A percentile compares a stretch with the other conserved stretches of the same genome.
These are phyloP conservation scores for Paraphaeosphaeria sporulosa DNA, from an alignment of 2,329 filamentous ascomycete genomes.

Conservation along the genomic window DNA sequence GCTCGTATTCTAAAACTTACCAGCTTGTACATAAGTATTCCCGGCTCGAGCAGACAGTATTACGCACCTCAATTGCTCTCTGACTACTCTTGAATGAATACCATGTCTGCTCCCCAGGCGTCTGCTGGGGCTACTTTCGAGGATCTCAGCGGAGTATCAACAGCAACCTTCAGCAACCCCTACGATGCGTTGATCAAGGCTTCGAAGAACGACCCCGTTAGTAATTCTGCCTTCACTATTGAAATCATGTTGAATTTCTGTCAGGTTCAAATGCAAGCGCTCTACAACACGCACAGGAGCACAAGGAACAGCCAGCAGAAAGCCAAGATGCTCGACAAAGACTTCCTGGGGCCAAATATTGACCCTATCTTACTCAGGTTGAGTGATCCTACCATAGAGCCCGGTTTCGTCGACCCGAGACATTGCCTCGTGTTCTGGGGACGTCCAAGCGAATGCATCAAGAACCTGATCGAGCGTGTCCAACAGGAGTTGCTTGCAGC, in stretches of 20 bases:
- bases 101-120: constrained; percentile 25
- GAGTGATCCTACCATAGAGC: constrained; percentile 68
- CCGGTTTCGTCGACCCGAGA: constrained; percentile 75
- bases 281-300: constrained; percentile 77
- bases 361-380: constrained; percentile 79
- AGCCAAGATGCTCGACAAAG: constrained; percentile 71
- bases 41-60: not conserved
- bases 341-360: constrained; percentile 75
- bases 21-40: not conserved
- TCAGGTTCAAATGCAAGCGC: constrained; percentile 71
- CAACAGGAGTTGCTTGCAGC: constrained; percentile 71
- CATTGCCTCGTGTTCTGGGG: constrained; percentile 91
- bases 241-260: not conserved
- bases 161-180: constrained; percentile 67
- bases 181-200: constrained; percentile 76
- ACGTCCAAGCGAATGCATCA: constrained; percentile 76
- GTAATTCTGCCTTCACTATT: constrained; percentile 32
- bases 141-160: constrained; percentile 51
- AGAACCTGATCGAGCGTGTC: constrained; percentile 70
- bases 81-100: not conserved
- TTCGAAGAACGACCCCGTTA: constrained; percentile 72
- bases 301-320: constrained; percentile 80
- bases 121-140: constrained; percentile 37
- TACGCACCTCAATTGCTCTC: no score
- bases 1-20: not conserved